A percentile compares a stretch with the other conserved stretches of the same genome.
Conservation (phyloP, 164 flowering plant species). For the Warburgia ugandensis region DNA sequence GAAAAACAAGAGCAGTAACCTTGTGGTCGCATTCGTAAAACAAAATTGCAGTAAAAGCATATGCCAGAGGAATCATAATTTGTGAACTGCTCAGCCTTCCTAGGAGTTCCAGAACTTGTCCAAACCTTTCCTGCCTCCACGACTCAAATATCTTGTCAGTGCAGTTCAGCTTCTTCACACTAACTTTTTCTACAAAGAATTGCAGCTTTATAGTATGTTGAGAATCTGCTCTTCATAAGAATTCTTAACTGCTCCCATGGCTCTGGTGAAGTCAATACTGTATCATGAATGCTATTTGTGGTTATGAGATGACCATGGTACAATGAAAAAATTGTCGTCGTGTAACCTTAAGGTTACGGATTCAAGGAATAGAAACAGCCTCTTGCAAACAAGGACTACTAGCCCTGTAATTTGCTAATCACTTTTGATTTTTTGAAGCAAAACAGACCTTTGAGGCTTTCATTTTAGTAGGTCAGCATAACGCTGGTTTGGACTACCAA, state of each 20-base stretch:
- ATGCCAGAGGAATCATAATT: constrained; percentile 68
- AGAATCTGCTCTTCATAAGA: constrained; percentile 54
- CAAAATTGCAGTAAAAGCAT: constrained; percentile 59
- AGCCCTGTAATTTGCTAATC: too few species aligned
- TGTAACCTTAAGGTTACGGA: too few species aligned
- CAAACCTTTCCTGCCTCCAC: constrained; percentile 50
- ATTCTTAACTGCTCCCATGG: constrained; percentile 45
- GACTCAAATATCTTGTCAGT: constrained; percentile 55
- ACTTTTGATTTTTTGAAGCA: too few species aligned
- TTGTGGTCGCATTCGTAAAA: constrained; percentile 50
- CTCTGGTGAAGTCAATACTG: constrained; percentile 42
- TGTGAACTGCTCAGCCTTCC: constrained; percentile 58
- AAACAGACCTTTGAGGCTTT: too few species aligned
- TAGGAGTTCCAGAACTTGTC: constrained; percentile 42
- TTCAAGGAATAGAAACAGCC: too few species aligned
- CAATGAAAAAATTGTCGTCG: too few species aligned
- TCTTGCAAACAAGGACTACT: too few species aligned
- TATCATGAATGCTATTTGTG: constrained; percentile 38
- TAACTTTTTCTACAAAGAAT: constrained; percentile 63
- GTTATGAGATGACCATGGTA: constrained; percentile 43
- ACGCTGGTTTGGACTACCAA: too few species aligned
- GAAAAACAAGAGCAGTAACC: constrained; percentile 55
- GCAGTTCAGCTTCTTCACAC: constrained; percentile 71
- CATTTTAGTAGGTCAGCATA: too few species aligned
- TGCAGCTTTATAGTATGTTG: constrained; percentile 53